Evolutionary conservation across 1,284 basidiomycete species (phyloP).

Genomic region (Stereum hirsutum): DNA sequence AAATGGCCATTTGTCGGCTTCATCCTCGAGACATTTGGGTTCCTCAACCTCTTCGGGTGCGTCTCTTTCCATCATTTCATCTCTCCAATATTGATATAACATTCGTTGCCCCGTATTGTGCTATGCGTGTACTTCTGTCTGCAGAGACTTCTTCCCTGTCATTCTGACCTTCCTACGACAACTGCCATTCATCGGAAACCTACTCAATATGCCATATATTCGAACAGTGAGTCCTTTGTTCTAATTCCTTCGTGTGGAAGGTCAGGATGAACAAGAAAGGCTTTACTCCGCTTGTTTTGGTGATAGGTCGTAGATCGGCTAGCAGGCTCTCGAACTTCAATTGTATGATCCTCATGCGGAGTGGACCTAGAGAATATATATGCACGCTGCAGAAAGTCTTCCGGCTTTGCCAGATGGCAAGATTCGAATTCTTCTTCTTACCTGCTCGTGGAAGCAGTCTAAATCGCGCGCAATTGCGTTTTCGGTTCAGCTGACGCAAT

Average conservation of each 20-base stretch:
- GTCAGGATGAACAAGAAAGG: too few species aligned
- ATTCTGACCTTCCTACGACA: constrained; percentile 95
- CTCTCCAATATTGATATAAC: background rate
- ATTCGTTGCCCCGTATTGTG: constrained; percentile 4
- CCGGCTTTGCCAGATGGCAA: too few species aligned
- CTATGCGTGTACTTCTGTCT: constrained; percentile 3
- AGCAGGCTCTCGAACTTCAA: background rate
- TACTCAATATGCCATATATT: constrained; percentile 83
- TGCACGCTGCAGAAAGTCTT: too few species aligned
- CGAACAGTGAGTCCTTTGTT: constrained; percentile 41
- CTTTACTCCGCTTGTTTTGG: background rate
- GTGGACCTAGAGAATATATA: too few species aligned
- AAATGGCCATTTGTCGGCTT: constrained; percentile 94
- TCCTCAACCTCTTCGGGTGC: constrained; percentile 96
- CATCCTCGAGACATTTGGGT: constrained; percentile 91
- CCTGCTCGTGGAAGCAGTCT: too few species aligned
- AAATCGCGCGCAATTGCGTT: too few species aligned
- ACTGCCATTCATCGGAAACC: constrained; percentile 84
- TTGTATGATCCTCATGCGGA: background rate
- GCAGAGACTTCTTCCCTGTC: constrained; percentile 98
- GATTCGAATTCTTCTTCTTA: too few species aligned
- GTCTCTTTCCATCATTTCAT: constrained; percentile 20
- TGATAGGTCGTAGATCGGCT: background rate
- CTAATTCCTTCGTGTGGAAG: too few species aligned
- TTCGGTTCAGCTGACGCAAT: too few species aligned